Evolutionary conservation across 768 basidiomycete species (phyloP).

Genomic region (Tulasnella sp.): DNA sequence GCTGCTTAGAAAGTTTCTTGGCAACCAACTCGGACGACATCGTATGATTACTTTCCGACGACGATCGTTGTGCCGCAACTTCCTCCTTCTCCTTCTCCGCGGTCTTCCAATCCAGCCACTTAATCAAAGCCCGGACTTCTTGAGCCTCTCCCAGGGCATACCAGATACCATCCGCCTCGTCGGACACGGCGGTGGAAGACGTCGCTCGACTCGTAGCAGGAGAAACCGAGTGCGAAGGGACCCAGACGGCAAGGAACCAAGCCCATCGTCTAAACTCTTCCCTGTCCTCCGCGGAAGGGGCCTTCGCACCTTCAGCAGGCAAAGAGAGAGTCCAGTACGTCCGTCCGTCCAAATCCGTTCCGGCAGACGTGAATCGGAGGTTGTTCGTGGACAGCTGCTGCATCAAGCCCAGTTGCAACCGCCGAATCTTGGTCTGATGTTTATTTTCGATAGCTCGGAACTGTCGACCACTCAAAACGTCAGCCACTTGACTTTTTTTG

Average conservation of each 20-base stretch:
- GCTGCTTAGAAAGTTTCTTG: background rate
- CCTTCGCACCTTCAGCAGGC: constrained; percentile 46
- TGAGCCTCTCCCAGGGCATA: constrained; percentile 60
- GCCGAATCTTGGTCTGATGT: constrained; percentile 39
- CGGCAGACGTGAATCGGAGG: constrained; percentile 49
- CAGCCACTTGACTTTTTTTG: background rate
- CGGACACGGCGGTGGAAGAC: constrained; percentile 28
- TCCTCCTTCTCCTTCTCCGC: background rate
- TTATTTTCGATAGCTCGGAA: constrained; percentile 20
- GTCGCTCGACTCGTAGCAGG: constrained; percentile 33
- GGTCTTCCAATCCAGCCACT: constrained; percentile 37
- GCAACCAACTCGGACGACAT: background rate
- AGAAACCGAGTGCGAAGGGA: background rate
- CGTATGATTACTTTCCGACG: background rate
- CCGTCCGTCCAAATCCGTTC: constrained; percentile 56
- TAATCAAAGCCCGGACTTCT: constrained; percentile 52
- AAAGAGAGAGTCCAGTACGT: constrained; percentile 50
- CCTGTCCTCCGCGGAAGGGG: constrained; percentile 40
- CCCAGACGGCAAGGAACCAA: constrained; percentile 64
- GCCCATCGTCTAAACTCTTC: constrained; percentile 48
- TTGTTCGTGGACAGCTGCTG: constrained; percentile 35
- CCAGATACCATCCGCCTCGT: constrained; percentile 42
- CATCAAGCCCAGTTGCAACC: constrained; percentile 39
- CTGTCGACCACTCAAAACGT: constrained; percentile 1
- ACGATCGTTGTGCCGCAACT: background rate